These are phyloP conservation scores for Phoma sp. DNA, from an alignment of 2,329 filamentous ascomycete species.

Conservation along the genomic window DNA sequence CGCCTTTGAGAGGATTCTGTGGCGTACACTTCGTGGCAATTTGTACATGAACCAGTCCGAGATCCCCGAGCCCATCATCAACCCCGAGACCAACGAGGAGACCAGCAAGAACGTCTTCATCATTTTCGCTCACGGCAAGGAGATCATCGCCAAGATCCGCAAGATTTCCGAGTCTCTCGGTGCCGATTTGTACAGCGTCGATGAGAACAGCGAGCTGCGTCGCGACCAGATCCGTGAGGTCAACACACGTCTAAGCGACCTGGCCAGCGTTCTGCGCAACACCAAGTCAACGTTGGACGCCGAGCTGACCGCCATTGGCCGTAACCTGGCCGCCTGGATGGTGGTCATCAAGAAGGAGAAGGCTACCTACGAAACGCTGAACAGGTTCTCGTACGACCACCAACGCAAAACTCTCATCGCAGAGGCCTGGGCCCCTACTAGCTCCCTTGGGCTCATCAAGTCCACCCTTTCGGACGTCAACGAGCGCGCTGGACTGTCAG, in stretches of 20 bases:
- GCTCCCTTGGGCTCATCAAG: slow-evolving; percentile 86
- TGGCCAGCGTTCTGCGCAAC: slow-evolving; percentile 90
- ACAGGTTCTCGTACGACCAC: slow-evolving; percentile 95
- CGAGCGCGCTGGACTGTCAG: slow-evolving; percentile 91
- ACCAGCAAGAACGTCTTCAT: slow-evolving; percentile 98
- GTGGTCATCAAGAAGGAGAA: slow-evolving; percentile 98
- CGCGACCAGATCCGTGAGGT: slow-evolving; percentile 97
- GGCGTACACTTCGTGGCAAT: slow-evolving; percentile 96
- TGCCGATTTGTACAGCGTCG: slow-evolving; percentile 93
- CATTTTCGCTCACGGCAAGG: slow-evolving; percentile 98
- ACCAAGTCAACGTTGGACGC: slow-evolving; percentile 93
- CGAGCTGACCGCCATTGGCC: slow-evolving; percentile 91
- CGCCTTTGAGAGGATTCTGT: slow-evolving; percentile 95
- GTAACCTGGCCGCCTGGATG: slow-evolving; percentile 95
- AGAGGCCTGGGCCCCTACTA: slow-evolving; percentile 96
- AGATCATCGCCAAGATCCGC: slow-evolving; percentile 97
- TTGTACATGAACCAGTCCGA: slow-evolving; percentile 99
- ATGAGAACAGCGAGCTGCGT: slow-evolving; percentile 94
- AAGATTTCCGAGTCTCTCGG: slow-evolving; percentile 98
- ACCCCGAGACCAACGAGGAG: slow-evolving; percentile 90
- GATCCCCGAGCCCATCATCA: slow-evolving; percentile 90
- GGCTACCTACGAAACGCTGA: slow-evolving; percentile 93
- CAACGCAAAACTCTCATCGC: slow-evolving; percentile 95
- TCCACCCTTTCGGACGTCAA: slow-evolving; percentile 96
- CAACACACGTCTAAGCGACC: slow-evolving; percentile 88